A percentile compares a stretch with the other conserved stretches of the same genome.
These are phyloP conservation scores for Saccharomycopsis capsularis DNA, from an alignment of 805 yeast genomes.

Conservation along the genomic window DNA sequence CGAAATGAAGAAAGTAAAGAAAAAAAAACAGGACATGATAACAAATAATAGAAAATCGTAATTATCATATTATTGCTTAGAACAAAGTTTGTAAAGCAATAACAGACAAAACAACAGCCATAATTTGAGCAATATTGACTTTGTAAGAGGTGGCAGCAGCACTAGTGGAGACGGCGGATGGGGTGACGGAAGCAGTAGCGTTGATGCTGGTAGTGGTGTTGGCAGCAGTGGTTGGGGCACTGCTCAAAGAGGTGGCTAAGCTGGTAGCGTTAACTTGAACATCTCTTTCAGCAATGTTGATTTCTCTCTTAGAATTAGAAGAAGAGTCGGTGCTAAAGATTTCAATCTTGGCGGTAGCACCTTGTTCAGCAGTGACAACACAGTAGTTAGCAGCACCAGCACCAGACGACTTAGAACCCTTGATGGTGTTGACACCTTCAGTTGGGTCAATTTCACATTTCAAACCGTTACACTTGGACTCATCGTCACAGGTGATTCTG, in stretches of 20 bases:
- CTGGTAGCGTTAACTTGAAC: background rate
- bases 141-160: slow-evolving; percentile 2
- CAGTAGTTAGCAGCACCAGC: slow-evolving; percentile 73
- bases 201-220: slow-evolving; percentile 3
- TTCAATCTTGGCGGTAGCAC: slow-evolving; percentile 63
- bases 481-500: slow-evolving; percentile 65
- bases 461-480: slow-evolving; percentile 61
- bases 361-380: slow-evolving; percentile 67
- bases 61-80: background rate
- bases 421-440: slow-evolving; percentile 51
- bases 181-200: background rate
- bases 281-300: background rate
- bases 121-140: background rate
- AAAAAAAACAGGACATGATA: background rate
- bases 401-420: slow-evolving; percentile 37
- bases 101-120: slow-evolving; percentile 2
- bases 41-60: background rate
- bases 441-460: slow-evolving; percentile 81
- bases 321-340: slow-evolving; percentile 40
- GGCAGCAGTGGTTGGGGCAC: slow-evolving; percentile 5
- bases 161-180: slow-evolving; percentile 8
- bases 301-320: background rate
- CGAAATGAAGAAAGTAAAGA: slow-evolving; percentile 2
- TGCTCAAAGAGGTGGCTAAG: background rate
- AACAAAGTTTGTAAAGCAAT: slow-evolving; percentile 8